Base-by-base conservation (phyloP, 2,329 filamentous ascomycete genomes). In the Penicillium frequentans region DNA sequence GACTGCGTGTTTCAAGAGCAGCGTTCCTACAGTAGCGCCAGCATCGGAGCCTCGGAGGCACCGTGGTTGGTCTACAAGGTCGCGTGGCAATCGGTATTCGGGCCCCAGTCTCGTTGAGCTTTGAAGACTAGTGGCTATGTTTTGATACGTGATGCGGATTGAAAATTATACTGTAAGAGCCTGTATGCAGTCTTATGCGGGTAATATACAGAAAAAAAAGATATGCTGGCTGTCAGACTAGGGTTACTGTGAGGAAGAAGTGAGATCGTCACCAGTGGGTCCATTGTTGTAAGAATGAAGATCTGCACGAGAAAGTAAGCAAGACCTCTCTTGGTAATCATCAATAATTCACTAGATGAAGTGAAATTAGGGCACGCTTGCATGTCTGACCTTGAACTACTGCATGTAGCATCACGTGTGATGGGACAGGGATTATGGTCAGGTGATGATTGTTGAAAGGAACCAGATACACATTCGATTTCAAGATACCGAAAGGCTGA, bases 371-470 rank as follows among this genome's bases (percentile, higher is more conserved):
- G 55, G 51, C 55, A 54, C 37, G 16, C 55, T 42, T 53, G 31
- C 46, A 49, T 33, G 31, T 31, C 31, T n/a, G 33, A 42, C 37
- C 23, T 42, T 14, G 33, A 39, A 14, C 46, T 46, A 47, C 52
- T 57, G 50, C 55, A 54, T 35, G 55, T 19, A 13, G n/a, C 13
- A n/a, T 57, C 55, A 54, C 52, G 51, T 57, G 55, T 51, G 51
- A 49, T 44, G 26, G 21, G 21, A 24, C 45, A 49, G 13, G 48
- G 48, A 42, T 50, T 23, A 52, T 13, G 47, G 33, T 42, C 47
- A 46, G 45, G 45, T 47, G 26, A 39, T 46, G 29, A 24, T 3
- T 42, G 39, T 14, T 23, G n/a, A 19, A 42, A 23, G 11, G 39
- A 21, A 23, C 3, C 39, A 33, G 31, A 4, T 33, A 33, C 11